phyloP scores from a whole-genome alignment of 371 early-diverging fungal genomes.

The Actinomortierella ambigua region DNA sequence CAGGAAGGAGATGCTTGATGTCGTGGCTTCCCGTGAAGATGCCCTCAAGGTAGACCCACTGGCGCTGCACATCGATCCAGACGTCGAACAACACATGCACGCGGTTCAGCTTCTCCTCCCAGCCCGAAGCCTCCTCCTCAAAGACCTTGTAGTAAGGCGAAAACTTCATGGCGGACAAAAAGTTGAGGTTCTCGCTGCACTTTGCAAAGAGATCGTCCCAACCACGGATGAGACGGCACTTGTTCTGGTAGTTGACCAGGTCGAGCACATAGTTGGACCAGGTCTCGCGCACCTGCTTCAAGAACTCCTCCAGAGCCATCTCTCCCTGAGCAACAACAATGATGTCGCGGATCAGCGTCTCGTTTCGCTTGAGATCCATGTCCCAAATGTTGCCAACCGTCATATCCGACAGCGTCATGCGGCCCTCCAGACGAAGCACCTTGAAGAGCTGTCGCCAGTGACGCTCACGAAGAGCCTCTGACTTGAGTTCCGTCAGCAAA shows the following conservation, averaged over 20 bases:
- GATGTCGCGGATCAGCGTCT: constrained; percentile 82
- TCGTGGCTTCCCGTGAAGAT: constrained; percentile 96
- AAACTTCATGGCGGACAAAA: constrained; percentile 95
- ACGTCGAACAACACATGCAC: constrained; percentile 96
- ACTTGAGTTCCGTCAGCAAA: constrained; percentile 89
- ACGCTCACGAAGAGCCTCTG: constrained; percentile 95
- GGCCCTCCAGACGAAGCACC: constrained; percentile 74
- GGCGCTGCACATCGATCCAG: constrained; percentile 99
- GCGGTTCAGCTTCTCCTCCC: constrained; percentile 97
- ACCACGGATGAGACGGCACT: constrained; percentile 93
- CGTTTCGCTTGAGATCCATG: constrained; percentile 88
- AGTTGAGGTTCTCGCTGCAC: constrained; percentile 93
- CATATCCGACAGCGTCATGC: constrained; percentile 78
- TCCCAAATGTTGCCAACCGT: constrained; percentile 97
- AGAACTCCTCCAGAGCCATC: constrained; percentile 98
- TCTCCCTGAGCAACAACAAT: constrained; percentile 96
- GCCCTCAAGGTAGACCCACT: constrained; percentile 99
- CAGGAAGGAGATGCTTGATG: constrained; percentile 95
- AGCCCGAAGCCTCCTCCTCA: constrained; percentile 93
- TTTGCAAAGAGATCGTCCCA: constrained; percentile 98
- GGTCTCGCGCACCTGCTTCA: constrained; percentile 89
- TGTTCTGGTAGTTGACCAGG: constrained; percentile 96
- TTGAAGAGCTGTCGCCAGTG: constrained; percentile 97
- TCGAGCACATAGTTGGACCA: constrained; percentile 94
- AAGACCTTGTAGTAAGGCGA: constrained; percentile 98